phyloP scores from a whole-genome alignment of 1,284 basidiomycete species.

The Coniferiporia sulphurascens region DNA sequence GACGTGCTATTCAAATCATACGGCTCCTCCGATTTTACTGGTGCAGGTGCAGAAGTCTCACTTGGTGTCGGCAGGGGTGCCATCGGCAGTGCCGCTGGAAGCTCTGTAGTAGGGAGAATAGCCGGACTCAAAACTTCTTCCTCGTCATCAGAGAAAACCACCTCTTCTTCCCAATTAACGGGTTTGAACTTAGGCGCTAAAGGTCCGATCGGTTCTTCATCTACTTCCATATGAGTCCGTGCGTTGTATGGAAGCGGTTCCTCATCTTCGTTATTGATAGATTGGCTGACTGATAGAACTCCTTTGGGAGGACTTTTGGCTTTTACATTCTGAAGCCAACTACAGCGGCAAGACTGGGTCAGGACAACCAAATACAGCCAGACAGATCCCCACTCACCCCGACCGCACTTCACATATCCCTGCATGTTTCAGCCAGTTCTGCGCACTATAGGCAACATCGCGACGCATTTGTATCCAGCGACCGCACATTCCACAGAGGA shows the following conservation, averaged over 20 bases:
- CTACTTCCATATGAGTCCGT: neutral
- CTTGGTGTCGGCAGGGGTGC: no score
- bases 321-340: constrained; percentile 1
- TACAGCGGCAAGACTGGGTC: neutral
- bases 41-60: neutral
- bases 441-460: constrained; percentile 17
- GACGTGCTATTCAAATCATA: neutral
- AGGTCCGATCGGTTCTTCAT: neutral
- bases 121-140: neutral
- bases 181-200: constrained; percentile 3
- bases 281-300: neutral
- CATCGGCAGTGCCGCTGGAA: neutral
- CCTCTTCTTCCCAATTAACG: constrained; percentile 15
- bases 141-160: constrained; percentile 11
- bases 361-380: neutral
- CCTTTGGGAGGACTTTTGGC: neutral
- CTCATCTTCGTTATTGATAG: neutral
- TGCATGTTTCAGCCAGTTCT: constrained; percentile 20
- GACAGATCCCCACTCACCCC: constrained; percentile 5
- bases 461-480: constrained; percentile 19
- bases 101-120: neutral
- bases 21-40: neutral
- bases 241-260: constrained; percentile 13
- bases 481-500: constrained; percentile 17
- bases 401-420: constrained; percentile 15